Base-by-base conservation (phyloP, 306 rosid genomes). In the Citrullus mucosospermus region DNA sequence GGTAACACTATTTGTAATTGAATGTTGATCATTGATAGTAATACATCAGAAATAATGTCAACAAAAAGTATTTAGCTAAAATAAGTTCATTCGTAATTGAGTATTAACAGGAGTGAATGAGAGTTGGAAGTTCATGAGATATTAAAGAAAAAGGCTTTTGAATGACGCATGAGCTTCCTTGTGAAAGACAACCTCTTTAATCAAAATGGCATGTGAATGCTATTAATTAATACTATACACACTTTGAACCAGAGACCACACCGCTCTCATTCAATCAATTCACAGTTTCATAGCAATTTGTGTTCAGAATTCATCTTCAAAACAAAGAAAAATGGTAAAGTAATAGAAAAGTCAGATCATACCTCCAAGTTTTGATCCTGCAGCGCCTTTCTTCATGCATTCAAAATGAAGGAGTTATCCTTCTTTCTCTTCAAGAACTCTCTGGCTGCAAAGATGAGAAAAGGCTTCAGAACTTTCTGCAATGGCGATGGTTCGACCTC, bases 361-460 rank as follows among this genome's bases (percentile, higher is more conserved):
- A 80, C 36, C 56, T 38, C 61, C 53, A 50, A 43, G 17, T 44
- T 70, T 70, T 43, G 76, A 70, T 44, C 76, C 17, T 16, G n/a
- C 73, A 66, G 30, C 51, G 51, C 53, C 73, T 30, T 51, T 14
- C 66, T 62, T 73, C 74, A 78, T 56, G 79, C 76, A 54, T 36
- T 70, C 76, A 43, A 58, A 34, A 83, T 86, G 88, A 86, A 88
- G 81, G 89, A 89, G 68, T 84, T 89, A 69, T 91, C 97, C 16
- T 90, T 93, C 62, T 86, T 91, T 86, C 86, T 88, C 48, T 85
- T 93, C 83, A 91, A 90, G 77, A 93, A 93, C 82, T 80, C 87
- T 51, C 54, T 93, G 7, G 93, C 93, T 76, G 89, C 90, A 82
- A 91, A 88, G 84, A 92, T 91, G 96, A 88, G 84, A 85, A 92